Evolutionary conservation across 345 rosid species (phyloP).

Genomic region (Lumnitzera littorea): DNA sequence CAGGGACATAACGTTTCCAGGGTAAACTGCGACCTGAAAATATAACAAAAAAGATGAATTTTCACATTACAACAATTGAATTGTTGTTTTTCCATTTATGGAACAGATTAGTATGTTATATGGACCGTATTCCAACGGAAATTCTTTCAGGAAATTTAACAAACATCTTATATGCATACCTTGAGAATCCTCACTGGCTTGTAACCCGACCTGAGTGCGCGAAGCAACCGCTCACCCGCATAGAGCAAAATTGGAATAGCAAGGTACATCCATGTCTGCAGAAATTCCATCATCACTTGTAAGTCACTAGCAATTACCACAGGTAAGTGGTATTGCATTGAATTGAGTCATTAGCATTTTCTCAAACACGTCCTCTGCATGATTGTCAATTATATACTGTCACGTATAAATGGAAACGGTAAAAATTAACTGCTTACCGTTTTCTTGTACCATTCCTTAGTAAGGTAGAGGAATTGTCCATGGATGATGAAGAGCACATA

Average conservation of each 20-base stretch:
- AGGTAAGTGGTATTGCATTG: too few species aligned
- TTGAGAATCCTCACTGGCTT: conserved; percentile 53
- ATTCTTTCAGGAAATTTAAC: too few species aligned
- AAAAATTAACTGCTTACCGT: conserved; percentile 33
- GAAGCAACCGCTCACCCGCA: conserved; percentile 47
- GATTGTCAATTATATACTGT: too few species aligned
- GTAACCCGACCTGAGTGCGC: conserved; percentile 56
- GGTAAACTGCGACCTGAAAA: conserved; percentile 72
- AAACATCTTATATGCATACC: conserved; percentile 24
- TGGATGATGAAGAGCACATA: conserved; percentile 62
- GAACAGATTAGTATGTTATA: too few species aligned
- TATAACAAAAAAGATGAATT: not conserved
- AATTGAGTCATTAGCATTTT: too few species aligned
- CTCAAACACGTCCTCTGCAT: too few species aligned
- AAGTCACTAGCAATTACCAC: too few species aligned
- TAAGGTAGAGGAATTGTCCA: conserved; percentile 52
- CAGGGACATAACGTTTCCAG: conserved; percentile 69
- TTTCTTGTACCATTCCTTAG: conserved; percentile 65
- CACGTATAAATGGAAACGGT: not conserved
- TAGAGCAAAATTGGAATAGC: conserved; percentile 56
- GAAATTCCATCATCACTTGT: not conserved
- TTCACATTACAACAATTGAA: not conserved
- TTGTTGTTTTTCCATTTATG: not conserved
- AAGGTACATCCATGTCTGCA: conserved; percentile 89
- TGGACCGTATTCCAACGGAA: too few species aligned